These are phyloP conservation scores for Eutreptiella sp. DNA, from an alignment of 208 protist species.

Conservation along the genomic window DNA sequence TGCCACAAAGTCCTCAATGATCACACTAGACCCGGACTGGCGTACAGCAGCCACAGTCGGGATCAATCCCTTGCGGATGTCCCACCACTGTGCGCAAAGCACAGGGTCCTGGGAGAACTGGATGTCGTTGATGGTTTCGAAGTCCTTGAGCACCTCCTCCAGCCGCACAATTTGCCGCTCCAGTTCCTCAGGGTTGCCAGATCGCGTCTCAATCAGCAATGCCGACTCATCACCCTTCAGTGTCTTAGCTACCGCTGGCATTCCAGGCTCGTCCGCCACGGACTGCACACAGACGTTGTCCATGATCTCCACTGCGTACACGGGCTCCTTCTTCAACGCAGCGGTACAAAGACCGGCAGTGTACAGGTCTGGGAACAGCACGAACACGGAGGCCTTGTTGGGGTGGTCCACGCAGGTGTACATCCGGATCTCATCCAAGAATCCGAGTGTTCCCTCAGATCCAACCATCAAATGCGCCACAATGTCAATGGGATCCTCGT, in stretches of 20 bases:
- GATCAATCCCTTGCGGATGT: constrained; percentile 38
- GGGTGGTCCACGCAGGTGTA: constrained; percentile 38
- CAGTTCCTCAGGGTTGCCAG: not conserved
- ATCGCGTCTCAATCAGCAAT: constrained; percentile 22
- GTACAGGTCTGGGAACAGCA: constrained; percentile 36
- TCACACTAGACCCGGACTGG: constrained; percentile 25
- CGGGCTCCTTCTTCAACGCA: constrained; percentile 21
- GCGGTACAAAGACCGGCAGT: constrained; percentile 30
- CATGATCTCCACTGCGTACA: constrained; percentile 43
- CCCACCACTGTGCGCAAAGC: constrained; percentile 38
- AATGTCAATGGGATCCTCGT: constrained; percentile 40
- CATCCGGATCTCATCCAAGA: constrained; percentile 37
- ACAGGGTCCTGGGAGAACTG: constrained; percentile 21
- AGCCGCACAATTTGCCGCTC: not conserved
- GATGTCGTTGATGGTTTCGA: not conserved
- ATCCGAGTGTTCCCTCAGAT: constrained; percentile 43
- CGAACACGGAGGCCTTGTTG: constrained; percentile 38
- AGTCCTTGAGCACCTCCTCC: not conserved
- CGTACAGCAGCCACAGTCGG: constrained; percentile 36
- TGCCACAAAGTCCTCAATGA: constrained; percentile 42
- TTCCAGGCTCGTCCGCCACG: no score
- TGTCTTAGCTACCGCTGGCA: no score
- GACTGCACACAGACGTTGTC: constrained; percentile 16
- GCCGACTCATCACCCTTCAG: not conserved
- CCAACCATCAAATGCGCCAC: constrained; percentile 45